A percentile compares a stretch with the other conserved stretches of the same genome.
Conservation (phyloP, 2,329 filamentous ascomycete species). For the Gnomoniopsis smithogilvyi region DNA sequence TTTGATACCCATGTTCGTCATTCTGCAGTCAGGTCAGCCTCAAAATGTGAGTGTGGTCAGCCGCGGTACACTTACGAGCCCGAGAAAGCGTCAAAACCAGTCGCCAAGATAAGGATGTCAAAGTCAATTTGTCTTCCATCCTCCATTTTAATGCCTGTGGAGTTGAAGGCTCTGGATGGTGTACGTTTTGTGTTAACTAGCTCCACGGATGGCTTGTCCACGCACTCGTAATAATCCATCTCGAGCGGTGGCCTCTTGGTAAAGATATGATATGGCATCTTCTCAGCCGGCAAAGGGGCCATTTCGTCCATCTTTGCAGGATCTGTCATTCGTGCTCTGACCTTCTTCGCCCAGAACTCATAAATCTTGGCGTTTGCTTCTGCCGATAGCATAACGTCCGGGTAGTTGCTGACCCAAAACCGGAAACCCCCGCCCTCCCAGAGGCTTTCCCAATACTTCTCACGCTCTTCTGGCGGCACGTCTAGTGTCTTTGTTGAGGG, state of each 20-base stretch:
- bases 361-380: constrained; percentile 43
- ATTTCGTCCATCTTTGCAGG: constrained; percentile 41
- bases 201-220: constrained; percentile 38
- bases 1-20: constrained; percentile 10
- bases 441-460: constrained; percentile 39
- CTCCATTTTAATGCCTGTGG: constrained; percentile 34
- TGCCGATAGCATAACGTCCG: constrained; percentile 38
- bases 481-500: constrained; percentile 38
- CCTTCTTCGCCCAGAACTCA: constrained; percentile 46
- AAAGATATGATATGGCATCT: constrained; percentile 47
- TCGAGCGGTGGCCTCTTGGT: constrained; percentile 18
- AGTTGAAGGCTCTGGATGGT: constrained; percentile 37
- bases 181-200: constrained; percentile 41
- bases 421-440: constrained; percentile 45
- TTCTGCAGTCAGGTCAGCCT: not conserved
- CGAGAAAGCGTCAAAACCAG: constrained; percentile 33
- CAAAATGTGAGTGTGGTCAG: not conserved
- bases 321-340: constrained; percentile 40
- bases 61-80: constrained; percentile 19
- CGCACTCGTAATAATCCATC: constrained; percentile 10
- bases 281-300: constrained; percentile 42
- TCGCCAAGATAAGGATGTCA: constrained; percentile 32
- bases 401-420: constrained; percentile 42
- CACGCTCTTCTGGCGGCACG: constrained; percentile 36
- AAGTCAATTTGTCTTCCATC: constrained; percentile 35